Conservation (phyloP, 2,329 filamentous ascomycete genomes). For the Mycocentrospora acerina region DNA sequence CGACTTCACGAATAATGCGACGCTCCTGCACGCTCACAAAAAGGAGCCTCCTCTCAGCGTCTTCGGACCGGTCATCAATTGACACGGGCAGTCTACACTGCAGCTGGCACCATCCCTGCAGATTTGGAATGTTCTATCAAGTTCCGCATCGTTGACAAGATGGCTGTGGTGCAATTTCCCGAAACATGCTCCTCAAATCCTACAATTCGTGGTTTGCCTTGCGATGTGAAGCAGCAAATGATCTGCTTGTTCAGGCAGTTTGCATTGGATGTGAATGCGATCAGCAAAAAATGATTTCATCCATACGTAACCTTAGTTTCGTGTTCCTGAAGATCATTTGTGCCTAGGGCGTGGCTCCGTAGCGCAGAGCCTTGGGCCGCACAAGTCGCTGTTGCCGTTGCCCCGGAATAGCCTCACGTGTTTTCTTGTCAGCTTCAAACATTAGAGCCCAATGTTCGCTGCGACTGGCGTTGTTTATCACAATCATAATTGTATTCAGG, state of each 20-base stretch:
- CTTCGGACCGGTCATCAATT: constrained; percentile 30
- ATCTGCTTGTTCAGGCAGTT: constrained; percentile 9
- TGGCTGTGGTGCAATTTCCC: constrained; percentile 9
- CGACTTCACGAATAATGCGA: constrained; percentile 8
- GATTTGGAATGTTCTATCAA: constrained; percentile 32
- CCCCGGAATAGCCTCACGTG: no score
- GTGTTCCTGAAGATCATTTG: constrained; percentile 20
- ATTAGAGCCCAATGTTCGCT: no score
- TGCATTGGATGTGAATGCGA: constrained; percentile 17
- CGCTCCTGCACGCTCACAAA: constrained; percentile 5
- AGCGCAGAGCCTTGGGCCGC: no score
- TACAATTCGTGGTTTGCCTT: constrained; percentile 6
- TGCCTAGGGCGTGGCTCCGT: no score
- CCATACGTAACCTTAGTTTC: constrained; percentile 9
- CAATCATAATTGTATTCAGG: no score
- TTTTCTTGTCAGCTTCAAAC: no score
- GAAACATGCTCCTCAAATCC: background rate
- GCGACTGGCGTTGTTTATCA: no score
- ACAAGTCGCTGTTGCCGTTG: no score
- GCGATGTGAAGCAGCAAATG: constrained; percentile 16
- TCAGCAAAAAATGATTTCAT: constrained; percentile 22
- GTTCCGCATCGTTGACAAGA: constrained; percentile 17
- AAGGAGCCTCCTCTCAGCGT: constrained; percentile 8
- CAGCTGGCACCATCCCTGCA: constrained; percentile 26
- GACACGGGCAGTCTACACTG: constrained; percentile 21